These are phyloP conservation scores for Phytophthora macrochlamydospora DNA, from an alignment of 352 stramenopile genomes.

Conservation along the genomic window DNA sequence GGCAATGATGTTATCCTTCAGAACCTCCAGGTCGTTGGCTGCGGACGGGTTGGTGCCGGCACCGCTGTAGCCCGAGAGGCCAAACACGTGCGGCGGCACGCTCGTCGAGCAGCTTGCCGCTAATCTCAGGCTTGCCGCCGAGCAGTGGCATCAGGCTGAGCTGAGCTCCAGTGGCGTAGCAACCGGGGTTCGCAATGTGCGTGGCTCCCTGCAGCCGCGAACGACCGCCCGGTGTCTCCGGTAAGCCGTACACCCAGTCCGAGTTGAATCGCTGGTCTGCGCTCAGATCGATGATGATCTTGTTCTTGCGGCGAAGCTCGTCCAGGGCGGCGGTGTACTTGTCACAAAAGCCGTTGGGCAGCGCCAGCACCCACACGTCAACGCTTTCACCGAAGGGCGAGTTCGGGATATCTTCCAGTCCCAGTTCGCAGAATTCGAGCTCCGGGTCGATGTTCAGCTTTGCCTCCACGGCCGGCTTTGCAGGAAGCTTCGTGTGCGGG, in stretches of 20 bases:
- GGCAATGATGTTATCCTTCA: constrained; percentile 88
- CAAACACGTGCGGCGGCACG: constrained; percentile 85
- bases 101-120: constrained; percentile 56
- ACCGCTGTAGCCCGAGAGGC: constrained; percentile 89
- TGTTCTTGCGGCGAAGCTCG: constrained; percentile 67
- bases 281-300: constrained; percentile 88
- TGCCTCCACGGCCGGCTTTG: constrained; percentile 44
- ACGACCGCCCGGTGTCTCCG: constrained; percentile 75
- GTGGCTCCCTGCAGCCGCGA: constrained; percentile 60
- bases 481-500: constrained; percentile 78
- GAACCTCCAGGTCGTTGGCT: constrained; percentile 81
- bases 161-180: constrained; percentile 87
- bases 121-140: constrained; percentile 61
- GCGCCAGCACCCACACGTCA: constrained; percentile 87
- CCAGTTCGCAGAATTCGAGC: constrained; percentile 84
- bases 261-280: constrained; percentile 90
- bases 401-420: constrained; percentile 72
- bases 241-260: constrained; percentile 85
- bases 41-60: constrained; percentile 82
- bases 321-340: constrained; percentile 79
- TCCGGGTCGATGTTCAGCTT: constrained; percentile 69
- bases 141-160: constrained; percentile 82
- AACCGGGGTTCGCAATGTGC: constrained; percentile 90
- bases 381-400: constrained; percentile 78
- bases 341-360: constrained; percentile 88